Base-by-base conservation (phyloP, 257 asterid genomes). In the Buddleja alternifolia region DNA sequence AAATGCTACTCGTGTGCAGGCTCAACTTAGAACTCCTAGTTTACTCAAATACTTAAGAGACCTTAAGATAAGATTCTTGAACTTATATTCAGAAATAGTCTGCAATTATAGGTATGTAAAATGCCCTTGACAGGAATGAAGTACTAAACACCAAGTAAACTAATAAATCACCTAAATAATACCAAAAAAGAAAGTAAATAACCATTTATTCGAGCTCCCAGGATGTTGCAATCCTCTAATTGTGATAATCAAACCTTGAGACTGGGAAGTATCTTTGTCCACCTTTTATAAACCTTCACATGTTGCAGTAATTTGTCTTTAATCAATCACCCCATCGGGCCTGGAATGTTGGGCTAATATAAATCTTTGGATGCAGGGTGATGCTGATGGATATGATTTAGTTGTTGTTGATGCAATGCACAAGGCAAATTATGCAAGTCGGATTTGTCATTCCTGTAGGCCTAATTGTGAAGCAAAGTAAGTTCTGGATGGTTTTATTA, bases 331-430 rank as follows among this genome's bases (percentile, higher is more conserved):
- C 64, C 23, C 50, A 15, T 39, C 52, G 52, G 14, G 42, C 65
- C 48, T 64, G 24, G 63, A 10, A 45, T 73, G 14, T 53, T 39
- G 9, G 15, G 20, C 69, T 78, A 44, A 75, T 72, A 54, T 39
- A n/a, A 54, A 53, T 70, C 53, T 71, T 51, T 60, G 21, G 36
- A 53, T 81, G 73, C 89, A 94, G 99, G 99, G 99, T 75, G 99
- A 94, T 85, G 97, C 97, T 68, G 99, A 91, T 83, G 99, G 99
- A 50, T 94, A 91, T 81, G 99, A 94, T 80, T 80, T 94, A 66
- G 89, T 94, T 63, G 99, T 94, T 63, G 96, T 94, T 69, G 99
- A 94, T 82, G 99, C 99, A 75, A 94, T 94, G 99, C 99, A 94
- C 89, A 94, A 94, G 80, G 97, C 99, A 25, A 94, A 94, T 78